Conservation (phyloP, 148 eudicot genomes). For the Pharnaceum exiguum region DNA sequence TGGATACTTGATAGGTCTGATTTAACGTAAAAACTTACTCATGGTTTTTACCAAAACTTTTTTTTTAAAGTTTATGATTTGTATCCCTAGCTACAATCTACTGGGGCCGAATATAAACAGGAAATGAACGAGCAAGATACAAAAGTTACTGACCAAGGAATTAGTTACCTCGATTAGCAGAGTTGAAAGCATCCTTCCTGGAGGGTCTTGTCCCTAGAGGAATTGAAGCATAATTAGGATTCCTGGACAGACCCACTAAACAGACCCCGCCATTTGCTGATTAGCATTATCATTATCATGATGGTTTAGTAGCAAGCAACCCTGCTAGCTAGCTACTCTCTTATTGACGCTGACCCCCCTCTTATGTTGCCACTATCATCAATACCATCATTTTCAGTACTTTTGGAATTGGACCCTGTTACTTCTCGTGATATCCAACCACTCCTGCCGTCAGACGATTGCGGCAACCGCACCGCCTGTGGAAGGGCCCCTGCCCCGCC, state of each 20-base stretch:
- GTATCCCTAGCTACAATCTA: too few relatives aligned
- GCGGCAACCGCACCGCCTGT: too few relatives aligned
- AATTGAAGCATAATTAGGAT: conserved; percentile 16
- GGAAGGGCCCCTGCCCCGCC: too few relatives aligned
- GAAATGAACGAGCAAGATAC: too few relatives aligned
- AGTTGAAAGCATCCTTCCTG: background rate
- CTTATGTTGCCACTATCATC: background rate
- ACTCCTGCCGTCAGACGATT: too few relatives aligned
- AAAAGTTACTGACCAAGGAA: conserved; percentile 4
- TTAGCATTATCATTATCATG: conserved; percentile 1
- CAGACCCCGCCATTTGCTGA: conserved; percentile 19
- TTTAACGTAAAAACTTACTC: background rate
- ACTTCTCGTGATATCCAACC: background rate
- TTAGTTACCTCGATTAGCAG: conserved; percentile 22
- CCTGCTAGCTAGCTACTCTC: too few relatives aligned
- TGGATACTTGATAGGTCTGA: conserved; percentile 10
- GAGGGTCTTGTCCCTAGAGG: background rate
- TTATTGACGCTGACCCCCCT: background rate
- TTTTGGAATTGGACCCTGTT: background rate
- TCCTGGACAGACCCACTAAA: conserved; percentile 11
- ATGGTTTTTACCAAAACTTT: too few relatives aligned
- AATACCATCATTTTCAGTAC: background rate
- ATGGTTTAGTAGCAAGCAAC: too few relatives aligned
- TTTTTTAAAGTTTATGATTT: too few relatives aligned
- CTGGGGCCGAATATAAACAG: too few relatives aligned